Evolutionary conservation across 768 basidiomycete genomes (phyloP).

Genomic region (Mrakia blollopis): DNA sequence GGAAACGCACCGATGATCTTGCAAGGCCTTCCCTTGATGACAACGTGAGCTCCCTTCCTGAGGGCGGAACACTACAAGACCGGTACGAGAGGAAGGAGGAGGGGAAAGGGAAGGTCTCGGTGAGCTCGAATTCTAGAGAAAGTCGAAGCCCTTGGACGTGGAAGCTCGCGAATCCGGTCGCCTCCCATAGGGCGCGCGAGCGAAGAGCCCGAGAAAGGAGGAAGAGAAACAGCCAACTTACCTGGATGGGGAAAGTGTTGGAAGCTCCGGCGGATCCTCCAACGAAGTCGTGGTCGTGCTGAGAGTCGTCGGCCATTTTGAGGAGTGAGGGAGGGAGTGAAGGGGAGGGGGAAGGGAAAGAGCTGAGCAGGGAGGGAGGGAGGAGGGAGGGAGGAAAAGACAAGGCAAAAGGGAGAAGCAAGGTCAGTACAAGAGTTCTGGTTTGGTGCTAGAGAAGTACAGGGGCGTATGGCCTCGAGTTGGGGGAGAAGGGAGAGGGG

Average conservation of each 20-base stretch:
- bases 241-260: constrained; percentile 43
- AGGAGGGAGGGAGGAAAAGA: neutral
- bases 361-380: neutral
- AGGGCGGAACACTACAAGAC: constrained; percentile 77
- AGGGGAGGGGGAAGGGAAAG: neutral
- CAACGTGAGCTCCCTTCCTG: constrained; percentile 61
- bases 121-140: too few relatives aligned
- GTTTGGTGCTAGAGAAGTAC: too few relatives aligned
- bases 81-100: neutral
- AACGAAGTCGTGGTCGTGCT: constrained; percentile 82
- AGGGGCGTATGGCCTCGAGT: too few relatives aligned
- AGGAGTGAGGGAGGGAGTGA: neutral
- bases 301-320: constrained; percentile 60
- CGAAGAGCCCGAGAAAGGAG: neutral
- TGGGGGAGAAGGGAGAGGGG: too few relatives aligned
- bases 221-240: neutral
- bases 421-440: too few relatives aligned
- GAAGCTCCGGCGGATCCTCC: constrained; percentile 50
- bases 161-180: neutral
- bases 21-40: constrained; percentile 96
- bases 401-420: neutral
- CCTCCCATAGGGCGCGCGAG: neutral
- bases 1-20: constrained; percentile 50
- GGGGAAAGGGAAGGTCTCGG: neutral
- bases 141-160: too few relatives aligned